phyloP scores from a whole-genome alignment of 2,329 filamentous ascomycete species.

The Alternaria solani region DNA sequence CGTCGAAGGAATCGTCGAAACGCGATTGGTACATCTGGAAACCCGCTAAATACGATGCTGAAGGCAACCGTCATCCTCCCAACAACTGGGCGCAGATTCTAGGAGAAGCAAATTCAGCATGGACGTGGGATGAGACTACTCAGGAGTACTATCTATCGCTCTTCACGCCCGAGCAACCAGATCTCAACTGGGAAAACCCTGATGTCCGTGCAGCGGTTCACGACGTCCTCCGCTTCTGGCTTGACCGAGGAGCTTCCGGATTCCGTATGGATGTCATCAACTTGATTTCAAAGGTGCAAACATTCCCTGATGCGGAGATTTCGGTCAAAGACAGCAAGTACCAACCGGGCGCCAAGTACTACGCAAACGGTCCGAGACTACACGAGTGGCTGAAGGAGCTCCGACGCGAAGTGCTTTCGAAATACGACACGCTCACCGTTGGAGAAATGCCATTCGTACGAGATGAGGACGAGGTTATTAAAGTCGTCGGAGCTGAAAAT shows the following conservation, averaged over 20 bases:
- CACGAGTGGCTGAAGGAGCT: slow-evolving; percentile 75
- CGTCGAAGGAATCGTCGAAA: slow-evolving; percentile 56
- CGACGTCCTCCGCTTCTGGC: slow-evolving; percentile 79
- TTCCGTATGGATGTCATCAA: slow-evolving; percentile 55
- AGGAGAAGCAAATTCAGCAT: slow-evolving; percentile 64
- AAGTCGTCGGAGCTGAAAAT: slow-evolving; percentile 53
- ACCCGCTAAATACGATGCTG: slow-evolving; percentile 54
- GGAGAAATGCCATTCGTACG: slow-evolving; percentile 68
- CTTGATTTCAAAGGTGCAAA: slow-evolving; percentile 47
- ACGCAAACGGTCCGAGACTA: slow-evolving; percentile 72
- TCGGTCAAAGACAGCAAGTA: slow-evolving; percentile 45
- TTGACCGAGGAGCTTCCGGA: slow-evolving; percentile 69
- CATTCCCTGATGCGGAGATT: slow-evolving; percentile 39
- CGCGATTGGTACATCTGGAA: slow-evolving; percentile 66
- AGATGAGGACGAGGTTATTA: slow-evolving; percentile 58
- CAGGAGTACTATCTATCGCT: slow-evolving; percentile 80
- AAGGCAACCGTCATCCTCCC: slow-evolving; percentile 72
- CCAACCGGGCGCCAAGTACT: slow-evolving; percentile 61
- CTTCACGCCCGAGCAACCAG: slow-evolving; percentile 78
- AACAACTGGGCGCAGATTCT: slow-evolving; percentile 76
- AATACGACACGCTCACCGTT: slow-evolving; percentile 71
- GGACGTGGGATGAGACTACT: slow-evolving; percentile 75
- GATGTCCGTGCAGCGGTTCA: slow-evolving; percentile 74
- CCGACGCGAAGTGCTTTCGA: slow-evolving; percentile 63
- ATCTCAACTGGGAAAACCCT: slow-evolving; percentile 82